These are phyloP conservation scores for Diplosphaera chodatii DNA, from an alignment of 139 green algal species.

Conservation along the genomic window DNA sequence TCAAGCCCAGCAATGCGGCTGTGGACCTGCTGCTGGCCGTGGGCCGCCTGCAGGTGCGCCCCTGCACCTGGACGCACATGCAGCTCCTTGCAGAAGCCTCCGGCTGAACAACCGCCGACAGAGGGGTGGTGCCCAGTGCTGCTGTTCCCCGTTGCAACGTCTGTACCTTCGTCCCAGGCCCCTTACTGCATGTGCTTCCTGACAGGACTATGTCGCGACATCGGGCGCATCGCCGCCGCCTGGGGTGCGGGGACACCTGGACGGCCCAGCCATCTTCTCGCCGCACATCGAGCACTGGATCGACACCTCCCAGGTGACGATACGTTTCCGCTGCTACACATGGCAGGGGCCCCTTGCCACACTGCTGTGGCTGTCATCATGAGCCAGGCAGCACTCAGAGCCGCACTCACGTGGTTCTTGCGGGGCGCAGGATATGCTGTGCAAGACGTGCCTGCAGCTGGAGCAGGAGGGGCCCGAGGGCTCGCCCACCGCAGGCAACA, in stretches of 20 bases:
- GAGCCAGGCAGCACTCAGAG: no score
- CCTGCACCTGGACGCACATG: no score
- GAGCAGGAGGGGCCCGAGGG: neutral
- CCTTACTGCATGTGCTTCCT: no score
- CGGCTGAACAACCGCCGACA: no score
- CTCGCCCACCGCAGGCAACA: no score
- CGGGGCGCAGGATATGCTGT: slow-evolving; percentile 9
- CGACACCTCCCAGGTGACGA: neutral
- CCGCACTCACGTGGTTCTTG: no score
- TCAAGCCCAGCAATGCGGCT: slow-evolving; percentile 29
- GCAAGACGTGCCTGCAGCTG: slow-evolving; percentile 11
- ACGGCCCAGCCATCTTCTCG: slow-evolving; percentile 39
- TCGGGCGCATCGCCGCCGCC: no score
- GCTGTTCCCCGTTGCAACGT: no score
- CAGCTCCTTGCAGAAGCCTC: no score
- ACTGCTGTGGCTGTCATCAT: no score
- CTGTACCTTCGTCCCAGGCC: no score
- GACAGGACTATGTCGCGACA: slow-evolving; percentile 14
- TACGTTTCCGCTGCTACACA: neutral
- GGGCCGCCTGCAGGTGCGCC: slow-evolving; percentile 30
- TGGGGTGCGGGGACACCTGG: slow-evolving; percentile 26
- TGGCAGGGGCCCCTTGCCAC: neutral
- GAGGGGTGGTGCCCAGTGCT: no score
- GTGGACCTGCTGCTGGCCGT: slow-evolving; percentile 45
- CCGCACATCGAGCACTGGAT: slow-evolving; percentile 44